phyloP scores from a whole-genome alignment of 495 filamentous ascomycete genomes.

The Aspergillus affinis region DNA sequence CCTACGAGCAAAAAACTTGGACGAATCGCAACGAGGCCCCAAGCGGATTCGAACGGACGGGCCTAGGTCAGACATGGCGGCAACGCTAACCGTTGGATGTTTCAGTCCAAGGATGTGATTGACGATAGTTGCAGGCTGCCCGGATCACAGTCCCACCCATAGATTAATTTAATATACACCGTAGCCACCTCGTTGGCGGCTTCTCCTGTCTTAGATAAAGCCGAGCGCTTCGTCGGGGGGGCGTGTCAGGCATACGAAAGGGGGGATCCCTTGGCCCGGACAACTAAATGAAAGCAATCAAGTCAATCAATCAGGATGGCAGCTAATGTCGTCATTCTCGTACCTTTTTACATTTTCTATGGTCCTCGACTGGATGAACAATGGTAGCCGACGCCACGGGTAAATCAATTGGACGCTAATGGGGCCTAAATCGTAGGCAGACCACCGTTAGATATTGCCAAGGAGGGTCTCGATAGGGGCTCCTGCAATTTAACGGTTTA shows the following conservation, averaged over 20 bases:
- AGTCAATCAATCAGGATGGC: background rate
- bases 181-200: background rate
- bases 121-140: background rate
- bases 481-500: constrained; percentile 8
- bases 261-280: background rate
- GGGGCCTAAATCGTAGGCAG: background rate
- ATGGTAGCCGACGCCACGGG: background rate
- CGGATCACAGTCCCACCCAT: constrained; percentile 5
- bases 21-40: background rate
- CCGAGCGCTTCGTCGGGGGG: background rate
- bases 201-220: background rate
- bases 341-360: background rate
- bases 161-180: constrained; percentile 3
- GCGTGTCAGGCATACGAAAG: background rate
- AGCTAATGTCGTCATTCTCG: background rate
- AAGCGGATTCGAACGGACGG: constrained; percentile 1
- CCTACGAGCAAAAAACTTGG: background rate
- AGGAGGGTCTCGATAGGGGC: constrained; percentile 1
- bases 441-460: constrained; percentile 5
- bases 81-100: constrained; percentile 2
- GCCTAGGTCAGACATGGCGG: background rate
- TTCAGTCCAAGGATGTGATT: constrained; percentile 3
- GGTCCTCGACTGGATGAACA: no score
- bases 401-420: background rate
- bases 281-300: background rate